Conservation (phyloP, 1,284 basidiomycete species). For the Mycena citricolor region DNA sequence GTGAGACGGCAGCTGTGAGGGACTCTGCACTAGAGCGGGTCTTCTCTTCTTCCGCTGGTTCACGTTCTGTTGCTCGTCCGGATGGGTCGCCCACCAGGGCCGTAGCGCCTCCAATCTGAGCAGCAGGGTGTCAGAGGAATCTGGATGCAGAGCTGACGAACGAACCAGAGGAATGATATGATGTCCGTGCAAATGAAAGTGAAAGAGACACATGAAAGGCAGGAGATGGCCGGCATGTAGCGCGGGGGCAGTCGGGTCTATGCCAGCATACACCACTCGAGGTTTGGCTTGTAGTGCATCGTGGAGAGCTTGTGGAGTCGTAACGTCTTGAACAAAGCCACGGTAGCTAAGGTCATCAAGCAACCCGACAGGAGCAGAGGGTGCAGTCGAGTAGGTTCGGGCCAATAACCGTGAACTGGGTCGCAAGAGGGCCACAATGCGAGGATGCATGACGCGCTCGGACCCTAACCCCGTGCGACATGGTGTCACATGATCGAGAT, state of each 20-base stretch:
- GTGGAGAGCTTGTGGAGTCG: constrained; percentile 41
- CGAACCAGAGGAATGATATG: constrained; percentile 78
- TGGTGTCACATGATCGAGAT: no score
- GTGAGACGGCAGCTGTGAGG: constrained; percentile 66
- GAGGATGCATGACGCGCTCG: no score
- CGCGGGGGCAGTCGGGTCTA: constrained; percentile 89
- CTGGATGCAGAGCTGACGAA: constrained; percentile 17
- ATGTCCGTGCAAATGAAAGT: constrained; percentile 86
- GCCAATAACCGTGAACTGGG: no score
- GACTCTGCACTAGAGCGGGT: constrained; percentile 69
- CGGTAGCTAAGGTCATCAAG: constrained; percentile 42
- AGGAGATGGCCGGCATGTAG: constrained; percentile 94
- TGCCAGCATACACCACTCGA: constrained; percentile 80
- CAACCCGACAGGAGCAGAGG: constrained; percentile 30
- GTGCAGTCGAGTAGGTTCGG: constrained; percentile 21
- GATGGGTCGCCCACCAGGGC: constrained; percentile 97
- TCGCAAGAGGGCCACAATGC: no score
- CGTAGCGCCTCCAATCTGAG: constrained; percentile 92
- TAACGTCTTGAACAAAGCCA: constrained; percentile 50
- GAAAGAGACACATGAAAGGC: constrained; percentile 83
- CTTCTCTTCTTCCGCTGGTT: constrained; percentile 58
- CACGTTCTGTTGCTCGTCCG: constrained; percentile 83
- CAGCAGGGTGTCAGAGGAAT: background rate
- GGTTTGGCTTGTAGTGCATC: constrained; percentile 33
- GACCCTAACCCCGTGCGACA: no score